Percentiles rank a stretch among this genome's conserved stretches.
Evolutionary conservation across 2,329 filamentous ascomycete species (phyloP).

Genomic region (Diaporthe australafricana): DNA sequence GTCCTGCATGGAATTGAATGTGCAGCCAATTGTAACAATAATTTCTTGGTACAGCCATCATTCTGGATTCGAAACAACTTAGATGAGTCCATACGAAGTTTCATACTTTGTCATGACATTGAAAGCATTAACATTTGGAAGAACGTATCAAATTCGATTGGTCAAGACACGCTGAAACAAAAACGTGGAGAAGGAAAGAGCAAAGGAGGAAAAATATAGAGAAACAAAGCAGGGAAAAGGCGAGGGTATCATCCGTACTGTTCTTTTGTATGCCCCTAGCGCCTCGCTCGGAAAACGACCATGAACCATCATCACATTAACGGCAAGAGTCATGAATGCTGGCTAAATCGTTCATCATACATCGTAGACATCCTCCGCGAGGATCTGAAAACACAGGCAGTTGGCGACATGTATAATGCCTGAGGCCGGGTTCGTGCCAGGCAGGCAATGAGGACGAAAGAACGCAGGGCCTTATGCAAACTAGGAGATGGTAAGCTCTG

Average conservation of each 20-base stretch:
- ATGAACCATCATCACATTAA: not conserved
- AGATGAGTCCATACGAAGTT: too few species aligned
- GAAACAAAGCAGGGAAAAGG: not conserved
- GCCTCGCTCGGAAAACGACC: conserved; percentile 3
- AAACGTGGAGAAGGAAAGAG: not conserved
- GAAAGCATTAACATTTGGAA: not conserved
- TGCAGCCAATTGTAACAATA: not conserved
- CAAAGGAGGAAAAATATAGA: too few species aligned
- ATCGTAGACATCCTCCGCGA: not conserved
- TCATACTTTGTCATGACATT: not conserved
- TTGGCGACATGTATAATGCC: not conserved
- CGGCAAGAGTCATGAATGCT: not conserved
- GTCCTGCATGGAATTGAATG: not conserved
- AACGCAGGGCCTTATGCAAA: not conserved
- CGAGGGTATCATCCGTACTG: conserved; percentile 13
- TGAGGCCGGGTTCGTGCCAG: too few species aligned
- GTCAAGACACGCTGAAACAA: not conserved
- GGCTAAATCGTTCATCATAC: not conserved
- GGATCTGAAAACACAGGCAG: too few species aligned
- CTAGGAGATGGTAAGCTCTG: too few species aligned
- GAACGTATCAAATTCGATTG: not conserved
- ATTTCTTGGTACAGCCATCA: not conserved
- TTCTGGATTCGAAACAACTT: not conserved
- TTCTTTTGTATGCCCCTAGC: not conserved
- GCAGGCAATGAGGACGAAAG: not conserved